A percentile compares a stretch with the other conserved stretches of the same genome.
These are phyloP conservation scores for Trametopsis cervina DNA, from an alignment of 768 basidiomycete genomes.

Conservation along the genomic window DNA sequence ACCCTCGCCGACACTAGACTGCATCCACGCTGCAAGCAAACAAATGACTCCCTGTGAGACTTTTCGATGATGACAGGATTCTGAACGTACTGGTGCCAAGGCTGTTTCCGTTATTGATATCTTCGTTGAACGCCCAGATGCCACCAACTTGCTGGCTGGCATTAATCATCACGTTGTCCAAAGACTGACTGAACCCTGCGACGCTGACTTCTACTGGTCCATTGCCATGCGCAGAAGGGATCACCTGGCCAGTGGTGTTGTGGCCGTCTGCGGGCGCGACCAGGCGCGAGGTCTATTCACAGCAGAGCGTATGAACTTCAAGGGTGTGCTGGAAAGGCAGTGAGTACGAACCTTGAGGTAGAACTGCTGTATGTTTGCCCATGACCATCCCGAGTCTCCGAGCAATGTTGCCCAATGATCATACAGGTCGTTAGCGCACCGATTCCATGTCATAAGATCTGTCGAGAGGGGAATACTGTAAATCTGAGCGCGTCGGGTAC, in stretches of 20 bases:
- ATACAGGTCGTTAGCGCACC: slow-evolving; percentile 21
- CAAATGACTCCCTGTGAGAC: not conserved
- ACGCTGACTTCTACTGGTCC: slow-evolving; percentile 14
- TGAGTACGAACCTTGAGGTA: slow-evolving; percentile 17
- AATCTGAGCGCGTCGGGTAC: too few relatives aligned
- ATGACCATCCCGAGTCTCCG: slow-evolving; percentile 25
- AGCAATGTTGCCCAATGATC: slow-evolving; percentile 19
- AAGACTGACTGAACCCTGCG: slow-evolving; percentile 9
- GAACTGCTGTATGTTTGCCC: slow-evolving; percentile 17
- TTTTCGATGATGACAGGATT: not conserved
- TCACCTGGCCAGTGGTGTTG: slow-evolving; percentile 14
- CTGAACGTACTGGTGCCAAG: slow-evolving; percentile 11
- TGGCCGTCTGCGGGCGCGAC: slow-evolving; percentile 17
- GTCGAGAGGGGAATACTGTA: not conserved
- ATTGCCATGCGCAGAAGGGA: slow-evolving; percentile 14
- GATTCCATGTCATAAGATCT: slow-evolving; percentile 24
- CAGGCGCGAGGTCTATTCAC: slow-evolving; percentile 13
- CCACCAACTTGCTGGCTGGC: slow-evolving; percentile 4
- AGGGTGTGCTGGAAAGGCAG: not conserved
- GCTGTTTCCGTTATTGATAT: slow-evolving; percentile 14
- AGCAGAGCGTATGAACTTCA: not conserved
- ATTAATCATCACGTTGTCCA: slow-evolving; percentile 14
- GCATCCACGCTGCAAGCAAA: slow-evolving; percentile 1
- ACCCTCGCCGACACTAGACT: slow-evolving; percentile 14
- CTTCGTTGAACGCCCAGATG: slow-evolving; percentile 12